These are phyloP conservation scores for Trametes meyenii DNA, from an alignment of 768 basidiomycete genomes.

Conservation along the genomic window DNA sequence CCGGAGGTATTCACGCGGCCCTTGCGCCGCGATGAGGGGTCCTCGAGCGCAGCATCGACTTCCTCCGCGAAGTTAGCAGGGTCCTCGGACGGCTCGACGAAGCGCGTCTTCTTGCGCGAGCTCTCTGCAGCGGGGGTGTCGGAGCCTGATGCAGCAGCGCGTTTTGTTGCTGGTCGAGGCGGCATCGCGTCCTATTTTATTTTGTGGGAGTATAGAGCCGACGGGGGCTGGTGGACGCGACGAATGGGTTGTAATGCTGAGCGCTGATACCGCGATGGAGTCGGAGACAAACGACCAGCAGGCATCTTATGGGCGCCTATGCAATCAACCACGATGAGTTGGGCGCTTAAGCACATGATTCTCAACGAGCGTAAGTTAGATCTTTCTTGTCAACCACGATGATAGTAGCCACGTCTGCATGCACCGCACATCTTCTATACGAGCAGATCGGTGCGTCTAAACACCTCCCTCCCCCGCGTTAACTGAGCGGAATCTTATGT, in stretches of 20 bases:
- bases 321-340: too few relatives aligned
- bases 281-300: too few relatives aligned
- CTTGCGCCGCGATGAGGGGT: slow-evolving; percentile 60
- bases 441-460: too few relatives aligned
- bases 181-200: slow-evolving; percentile 32
- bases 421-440: too few relatives aligned
- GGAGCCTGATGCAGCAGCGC: slow-evolving; percentile 38
- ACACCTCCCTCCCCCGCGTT: too few relatives aligned
- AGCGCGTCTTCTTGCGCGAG: slow-evolving; percentile 70
- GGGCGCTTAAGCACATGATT: too few relatives aligned
- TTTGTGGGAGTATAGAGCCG: background rate
- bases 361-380: too few relatives aligned
- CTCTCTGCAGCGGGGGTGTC: slow-evolving; percentile 40
- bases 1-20: slow-evolving; percentile 83
- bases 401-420: too few relatives aligned
- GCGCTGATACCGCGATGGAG: too few relatives aligned
- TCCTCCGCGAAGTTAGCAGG: slow-evolving; percentile 76
- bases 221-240: background rate
- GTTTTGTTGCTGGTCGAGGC: slow-evolving; percentile 45
- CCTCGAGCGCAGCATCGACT: slow-evolving; percentile 74
- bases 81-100: slow-evolving; percentile 76
- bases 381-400: too few relatives aligned
- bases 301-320: too few relatives aligned
- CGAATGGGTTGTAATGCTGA: background rate
- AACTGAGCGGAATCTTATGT: too few relatives aligned